phyloP scores from a whole-genome alignment of 768 basidiomycete species.

The Melanogaster broomeanus region DNA sequence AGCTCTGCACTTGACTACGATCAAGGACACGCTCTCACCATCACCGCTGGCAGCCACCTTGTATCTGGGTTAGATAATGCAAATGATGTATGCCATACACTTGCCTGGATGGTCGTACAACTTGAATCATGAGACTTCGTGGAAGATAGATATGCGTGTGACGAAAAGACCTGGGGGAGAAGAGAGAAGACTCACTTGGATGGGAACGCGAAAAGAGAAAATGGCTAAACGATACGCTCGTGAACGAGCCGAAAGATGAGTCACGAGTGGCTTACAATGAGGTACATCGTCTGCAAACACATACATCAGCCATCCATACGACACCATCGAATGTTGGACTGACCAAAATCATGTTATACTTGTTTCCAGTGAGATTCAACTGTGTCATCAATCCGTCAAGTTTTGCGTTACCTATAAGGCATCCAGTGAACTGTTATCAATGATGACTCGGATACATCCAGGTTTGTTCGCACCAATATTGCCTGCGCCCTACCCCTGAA shows the following conservation, averaged over 20 bases:
- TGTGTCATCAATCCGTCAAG: constrained; percentile 61
- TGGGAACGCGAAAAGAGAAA: constrained; percentile 59
- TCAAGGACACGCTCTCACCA: constrained; percentile 41
- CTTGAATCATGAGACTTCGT: constrained; percentile 48
- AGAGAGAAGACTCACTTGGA: constrained; percentile 49
- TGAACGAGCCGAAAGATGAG: background rate
- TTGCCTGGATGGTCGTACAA: constrained; percentile 63
- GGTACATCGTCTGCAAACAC: constrained; percentile 59
- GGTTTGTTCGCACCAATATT: constrained; percentile 49
- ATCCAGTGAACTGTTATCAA: no score
- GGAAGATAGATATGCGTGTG: background rate
- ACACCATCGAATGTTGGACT: constrained; percentile 2
- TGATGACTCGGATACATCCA: no score
- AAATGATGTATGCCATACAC: constrained; percentile 1
- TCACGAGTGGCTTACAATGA: constrained; percentile 49
- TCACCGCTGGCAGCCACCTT: constrained; percentile 67
- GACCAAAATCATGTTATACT: constrained; percentile 70
- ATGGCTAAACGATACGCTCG: constrained; percentile 12
- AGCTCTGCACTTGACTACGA: constrained; percentile 46
- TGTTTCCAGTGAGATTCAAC: constrained; percentile 54
- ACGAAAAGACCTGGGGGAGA: background rate
- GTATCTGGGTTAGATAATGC: constrained; percentile 11
- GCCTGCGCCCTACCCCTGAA: constrained; percentile 31
- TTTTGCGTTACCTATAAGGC: constrained; percentile 56
- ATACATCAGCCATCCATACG: background rate